Percentiles rank a stretch among this genome's conserved stretches.
These are phyloP conservation scores for Avena insularis DNA, from an alignment of 176 grass and related monocot species.

Conservation along the genomic window DNA sequence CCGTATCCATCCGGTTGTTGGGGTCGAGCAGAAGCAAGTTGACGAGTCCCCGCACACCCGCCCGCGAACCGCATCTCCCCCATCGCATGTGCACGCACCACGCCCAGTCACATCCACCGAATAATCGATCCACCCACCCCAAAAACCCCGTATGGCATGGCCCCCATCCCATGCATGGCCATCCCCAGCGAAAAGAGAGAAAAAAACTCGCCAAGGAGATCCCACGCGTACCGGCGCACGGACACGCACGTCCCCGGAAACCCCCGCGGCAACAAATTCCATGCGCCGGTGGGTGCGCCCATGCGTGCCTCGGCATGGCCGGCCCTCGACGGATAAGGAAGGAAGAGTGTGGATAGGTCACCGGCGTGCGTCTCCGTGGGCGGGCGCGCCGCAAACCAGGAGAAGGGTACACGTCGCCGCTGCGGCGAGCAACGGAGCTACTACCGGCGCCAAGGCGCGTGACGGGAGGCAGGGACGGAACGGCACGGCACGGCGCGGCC, in stretches of 20 bases:
- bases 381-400: too few species aligned
- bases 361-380: too few species aligned
- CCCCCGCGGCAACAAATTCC: constrained; percentile 7
- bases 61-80: not conserved
- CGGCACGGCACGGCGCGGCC: not conserved
- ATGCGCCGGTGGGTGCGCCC: not conserved
- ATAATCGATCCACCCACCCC: constrained; percentile 27
- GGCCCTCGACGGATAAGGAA: not conserved
- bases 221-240: not conserved
- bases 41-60: not conserved
- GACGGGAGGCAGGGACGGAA: not conserved
- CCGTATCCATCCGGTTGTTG: not conserved
- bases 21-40: too few species aligned
- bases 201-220: not conserved
- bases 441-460: not conserved
- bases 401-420: not conserved
- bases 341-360: not conserved
- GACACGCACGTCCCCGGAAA: not conserved
- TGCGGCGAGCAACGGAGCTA: not conserved
- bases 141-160: not conserved
- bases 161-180: not conserved
- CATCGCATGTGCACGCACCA: constrained; percentile 35
- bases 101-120: not conserved
- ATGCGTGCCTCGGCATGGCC: not conserved
- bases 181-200: not conserved